Evolutionary conservation across 306 rosid species (phyloP).

Genomic region (Gastrolobium bilobum): DNA sequence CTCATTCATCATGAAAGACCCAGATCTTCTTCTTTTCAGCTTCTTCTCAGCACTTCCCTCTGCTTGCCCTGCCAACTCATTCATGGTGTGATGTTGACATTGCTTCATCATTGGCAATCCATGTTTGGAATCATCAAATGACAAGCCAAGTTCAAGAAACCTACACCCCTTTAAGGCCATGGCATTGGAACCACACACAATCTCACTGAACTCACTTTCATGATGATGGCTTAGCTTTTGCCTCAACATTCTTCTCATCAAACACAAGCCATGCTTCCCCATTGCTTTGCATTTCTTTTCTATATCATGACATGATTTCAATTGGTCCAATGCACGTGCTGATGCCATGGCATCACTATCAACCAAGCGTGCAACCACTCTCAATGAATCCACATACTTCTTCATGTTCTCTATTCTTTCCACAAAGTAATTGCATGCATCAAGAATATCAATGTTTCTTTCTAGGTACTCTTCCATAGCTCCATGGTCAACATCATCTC

Average conservation of each 20-base stretch:
- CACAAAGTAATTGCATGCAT: slow-evolving; percentile 48
- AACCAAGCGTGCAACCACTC: slow-evolving; percentile 37
- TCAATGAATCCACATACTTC: slow-evolving; percentile 44
- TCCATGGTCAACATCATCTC: slow-evolving; percentile 28
- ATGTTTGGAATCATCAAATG: slow-evolving; percentile 46
- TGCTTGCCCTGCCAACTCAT: slow-evolving; percentile 37
- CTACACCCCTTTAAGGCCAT: slow-evolving; percentile 50
- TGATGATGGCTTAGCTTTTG: slow-evolving; percentile 20
- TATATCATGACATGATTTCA: slow-evolving; percentile 34
- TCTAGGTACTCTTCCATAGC: slow-evolving; percentile 50
- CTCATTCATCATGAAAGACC: slow-evolving; percentile 40
- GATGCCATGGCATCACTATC: slow-evolving; percentile 3
- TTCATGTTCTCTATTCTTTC: slow-evolving; percentile 42
- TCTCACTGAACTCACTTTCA: slow-evolving; percentile 51
- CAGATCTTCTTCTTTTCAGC: slow-evolving; percentile 3
- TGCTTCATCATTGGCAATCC: neutral
- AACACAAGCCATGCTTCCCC: slow-evolving; percentile 25
- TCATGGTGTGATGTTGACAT: neutral
- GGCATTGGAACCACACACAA: slow-evolving; percentile 49
- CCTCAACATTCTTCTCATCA: slow-evolving; percentile 38
- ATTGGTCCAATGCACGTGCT: slow-evolving; percentile 31
- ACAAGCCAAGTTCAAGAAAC: slow-evolving; percentile 49
- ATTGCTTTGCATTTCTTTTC: slow-evolving; percentile 31
- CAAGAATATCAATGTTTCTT: slow-evolving; percentile 47
- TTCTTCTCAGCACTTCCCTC: slow-evolving; percentile 44